phyloP scores from a whole-genome alignment of 208 protist genomes.

The Crithidia fasciculata region DNA sequence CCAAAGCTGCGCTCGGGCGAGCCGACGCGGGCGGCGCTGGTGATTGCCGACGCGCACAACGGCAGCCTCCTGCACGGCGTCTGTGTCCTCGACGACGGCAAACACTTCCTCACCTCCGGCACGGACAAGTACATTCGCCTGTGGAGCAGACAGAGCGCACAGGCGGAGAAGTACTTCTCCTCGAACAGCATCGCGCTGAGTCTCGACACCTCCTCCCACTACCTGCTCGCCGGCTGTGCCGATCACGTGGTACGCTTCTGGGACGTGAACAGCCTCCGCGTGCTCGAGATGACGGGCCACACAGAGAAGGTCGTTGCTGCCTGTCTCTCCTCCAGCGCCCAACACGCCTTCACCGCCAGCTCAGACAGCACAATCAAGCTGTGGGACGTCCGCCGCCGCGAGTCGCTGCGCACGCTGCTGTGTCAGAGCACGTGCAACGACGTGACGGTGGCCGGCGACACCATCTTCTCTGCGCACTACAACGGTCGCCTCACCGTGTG shows the following conservation, averaged over 20 bases:
- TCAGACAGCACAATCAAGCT: slow-evolving; percentile 75
- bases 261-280: slow-evolving; percentile 59
- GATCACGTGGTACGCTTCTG: slow-evolving; percentile 73
- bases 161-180: slow-evolving; percentile 40
- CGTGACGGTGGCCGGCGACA: slow-evolving; percentile 50
- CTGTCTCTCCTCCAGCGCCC: slow-evolving; percentile 58
- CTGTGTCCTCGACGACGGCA: slow-evolving; percentile 44
- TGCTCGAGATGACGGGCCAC: slow-evolving; percentile 68
- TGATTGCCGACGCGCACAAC: slow-evolving; percentile 47
- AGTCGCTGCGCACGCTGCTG: slow-evolving; percentile 55
- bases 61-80: slow-evolving; percentile 46
- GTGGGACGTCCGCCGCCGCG: slow-evolving; percentile 61
- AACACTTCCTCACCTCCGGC: slow-evolving; percentile 51
- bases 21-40: slow-evolving; percentile 30
- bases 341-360: slow-evolving; percentile 68
- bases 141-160: slow-evolving; percentile 41
- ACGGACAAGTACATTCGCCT: slow-evolving; percentile 60
- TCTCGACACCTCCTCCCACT: slow-evolving; percentile 55
- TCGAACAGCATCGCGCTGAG: slow-evolving; percentile 54
- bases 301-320: slow-evolving; percentile 70
- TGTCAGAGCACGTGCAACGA: slow-evolving; percentile 72
- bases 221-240: slow-evolving; percentile 67
- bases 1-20: background rate
- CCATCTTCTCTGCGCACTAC: slow-evolving; percentile 72
- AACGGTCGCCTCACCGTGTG: slow-evolving; percentile 70